Evolutionary conservation across 2,329 filamentous ascomycete genomes (phyloP).

Genomic region (Fusarium sp.): DNA sequence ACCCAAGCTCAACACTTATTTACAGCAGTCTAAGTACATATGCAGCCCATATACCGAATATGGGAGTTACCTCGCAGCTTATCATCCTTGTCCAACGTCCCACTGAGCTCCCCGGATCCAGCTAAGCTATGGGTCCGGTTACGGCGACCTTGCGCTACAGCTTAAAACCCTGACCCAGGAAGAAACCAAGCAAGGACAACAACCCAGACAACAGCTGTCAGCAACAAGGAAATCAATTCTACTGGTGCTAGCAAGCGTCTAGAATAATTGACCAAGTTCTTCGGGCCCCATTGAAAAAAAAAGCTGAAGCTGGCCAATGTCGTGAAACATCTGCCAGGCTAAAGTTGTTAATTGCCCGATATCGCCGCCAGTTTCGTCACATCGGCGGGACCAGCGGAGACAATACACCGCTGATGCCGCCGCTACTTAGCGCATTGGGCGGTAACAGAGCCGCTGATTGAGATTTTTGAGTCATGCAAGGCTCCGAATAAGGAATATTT

Average conservation of each 20-base stretch:
- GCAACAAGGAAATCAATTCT: constrained; percentile 28
- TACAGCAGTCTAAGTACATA: constrained; percentile 1
- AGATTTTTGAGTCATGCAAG: constrained; percentile 31
- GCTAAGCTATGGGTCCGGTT: constrained; percentile 35
- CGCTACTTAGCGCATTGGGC: constrained; percentile 15
- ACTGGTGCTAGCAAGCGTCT: constrained; percentile 29
- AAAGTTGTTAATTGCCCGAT: constrained; percentile 24
- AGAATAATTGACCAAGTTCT: constrained; percentile 21
- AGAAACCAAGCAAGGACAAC: neutral
- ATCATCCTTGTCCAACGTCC: constrained; percentile 8
- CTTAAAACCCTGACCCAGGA: neutral
- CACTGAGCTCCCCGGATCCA: constrained; percentile 36
- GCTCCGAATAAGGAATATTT: constrained; percentile 10
- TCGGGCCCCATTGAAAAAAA: constrained; percentile 26
- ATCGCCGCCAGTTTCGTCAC: constrained; percentile 2
- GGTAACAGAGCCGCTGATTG: constrained; percentile 33
- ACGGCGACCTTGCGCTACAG: constrained; percentile 14
- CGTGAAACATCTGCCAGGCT: constrained; percentile 7
- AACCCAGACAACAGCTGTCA: constrained; percentile 15
- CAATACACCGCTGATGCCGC: constrained; percentile 10
- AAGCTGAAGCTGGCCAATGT: constrained; percentile 12
- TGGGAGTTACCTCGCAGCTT: constrained; percentile 22
- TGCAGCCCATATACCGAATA: constrained; percentile 22
- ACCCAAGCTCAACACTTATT: constrained; percentile 1
- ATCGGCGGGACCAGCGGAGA: constrained; percentile 12